These are phyloP conservation scores for Flaveria linearis DNA, from an alignment of 129 eudicot species.

Conservation along the genomic window DNA sequence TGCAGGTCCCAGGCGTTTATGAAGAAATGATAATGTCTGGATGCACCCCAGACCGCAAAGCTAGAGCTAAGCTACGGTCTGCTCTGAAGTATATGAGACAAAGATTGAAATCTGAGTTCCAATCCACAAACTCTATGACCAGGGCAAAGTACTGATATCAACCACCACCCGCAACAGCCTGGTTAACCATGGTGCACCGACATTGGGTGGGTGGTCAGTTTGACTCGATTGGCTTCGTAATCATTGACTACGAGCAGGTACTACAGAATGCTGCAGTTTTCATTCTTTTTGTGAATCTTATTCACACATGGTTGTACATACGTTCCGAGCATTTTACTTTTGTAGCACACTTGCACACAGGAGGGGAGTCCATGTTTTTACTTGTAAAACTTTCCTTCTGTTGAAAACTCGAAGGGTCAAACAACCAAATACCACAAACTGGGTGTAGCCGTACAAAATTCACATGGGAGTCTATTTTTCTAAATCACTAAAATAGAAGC, in stretches of 20 bases:
- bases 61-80: slow-evolving; percentile 91
- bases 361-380: not conserved
- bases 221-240: not conserved
- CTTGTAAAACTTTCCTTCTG: slow-evolving; percentile 7
- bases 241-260: slow-evolving; percentile 14
- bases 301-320: no score
- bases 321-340: no score
- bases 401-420: not conserved
- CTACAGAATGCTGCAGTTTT: slow-evolving; percentile 18
- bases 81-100: slow-evolving; percentile 89
- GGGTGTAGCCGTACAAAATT: not conserved
- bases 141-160: slow-evolving; percentile 19
- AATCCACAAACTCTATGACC: slow-evolving; percentile 17
- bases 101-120: slow-evolving; percentile 46
- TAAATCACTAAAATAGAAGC: not conserved
- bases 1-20: slow-evolving; percentile 89
- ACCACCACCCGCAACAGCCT: slow-evolving; percentile 15
- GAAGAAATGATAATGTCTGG: slow-evolving; percentile 96
- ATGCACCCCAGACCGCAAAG: slow-evolving; percentile 89
- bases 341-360: slow-evolving; percentile 36
- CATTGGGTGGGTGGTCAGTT: not conserved
- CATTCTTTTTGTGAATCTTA: not conserved
- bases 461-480: not conserved
- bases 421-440: not conserved
- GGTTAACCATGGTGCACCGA: slow-evolving; percentile 14